Base-by-base conservation (phyloP, 495 filamentous ascomycete genomes). In the Lasiosphaeria hispida region DNA sequence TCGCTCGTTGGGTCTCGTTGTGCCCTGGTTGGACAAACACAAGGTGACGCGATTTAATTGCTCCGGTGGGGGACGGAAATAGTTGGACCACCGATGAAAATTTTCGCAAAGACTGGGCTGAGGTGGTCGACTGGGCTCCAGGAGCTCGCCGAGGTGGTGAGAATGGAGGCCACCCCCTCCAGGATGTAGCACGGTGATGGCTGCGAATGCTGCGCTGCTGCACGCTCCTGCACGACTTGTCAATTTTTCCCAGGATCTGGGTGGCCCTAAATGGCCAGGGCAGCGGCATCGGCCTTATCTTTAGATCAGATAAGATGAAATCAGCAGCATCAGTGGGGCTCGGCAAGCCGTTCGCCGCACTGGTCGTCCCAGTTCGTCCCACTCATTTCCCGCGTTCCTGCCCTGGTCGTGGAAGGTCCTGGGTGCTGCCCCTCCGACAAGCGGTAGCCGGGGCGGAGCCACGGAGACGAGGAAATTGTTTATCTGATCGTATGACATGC, bases 271-370 rank as follows among this genome's bases (percentile, higher is more conserved):
- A 53, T 41, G 55, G 59, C 40, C 48, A 57, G 47, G 13, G 54
- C 61, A 56, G 69, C 74, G 72, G 69, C 70, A 72, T 75, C 73
- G 75, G 75, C 59, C 41, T 75, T 78, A 78, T 78, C 75, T 76
- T 72, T 60, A 71, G 75, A 79, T 79, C 76, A 67, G 76, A 79
- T 79, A 78, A 79, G 75, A 78, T 78, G 65, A 34, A 55, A 64
- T 61, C 54, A 57, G 62, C 23, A 30, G 2, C 23, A 30, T 30
- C 23, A 30, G 45, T 58, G 60, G 55, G 53, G 50, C 53, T n/a
- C 14, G 14, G 38, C 47, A 19, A 13, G 47, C 34, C 43, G 53
- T 37, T 34, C 8, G 30, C 17, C 42, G 23, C 39, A 35, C 50
- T 34, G 42, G 17, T 53, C 45, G 42, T 33, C 36, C 36, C 7